These are phyloP conservation scores for Pelargonium citronellum DNA, from an alignment of 441 rosid species.

Conservation along the genomic window DNA sequence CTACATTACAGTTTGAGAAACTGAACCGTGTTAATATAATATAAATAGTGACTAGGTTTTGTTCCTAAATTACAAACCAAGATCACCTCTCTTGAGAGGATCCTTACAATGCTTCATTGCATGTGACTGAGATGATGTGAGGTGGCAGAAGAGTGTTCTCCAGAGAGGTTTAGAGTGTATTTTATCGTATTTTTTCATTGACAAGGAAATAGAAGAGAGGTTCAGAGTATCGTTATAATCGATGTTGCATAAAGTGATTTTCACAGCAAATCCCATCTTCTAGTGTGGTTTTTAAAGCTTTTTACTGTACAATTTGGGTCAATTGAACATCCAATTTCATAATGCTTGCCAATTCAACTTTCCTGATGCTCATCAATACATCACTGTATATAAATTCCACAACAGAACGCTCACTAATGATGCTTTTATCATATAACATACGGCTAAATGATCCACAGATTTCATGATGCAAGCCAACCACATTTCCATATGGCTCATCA, in stretches of 20 bases:
- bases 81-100: not conserved
- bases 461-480: no score
- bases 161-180: not conserved
- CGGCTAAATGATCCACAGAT: no score
- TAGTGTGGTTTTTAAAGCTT: not conserved
- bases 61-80: no score
- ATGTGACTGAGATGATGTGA: not conserved
- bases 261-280: not conserved
- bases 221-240: not conserved
- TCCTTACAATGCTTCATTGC: not conserved
- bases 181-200: no score
- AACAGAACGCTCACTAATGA: not conserved
- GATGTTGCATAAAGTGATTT: not conserved
- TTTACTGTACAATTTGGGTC: not conserved
- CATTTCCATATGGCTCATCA: no score
- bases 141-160: not conserved
- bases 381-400: not conserved
- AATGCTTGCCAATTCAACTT: not conserved
- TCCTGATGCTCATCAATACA: not conserved
- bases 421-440: no score
- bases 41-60: not conserved
- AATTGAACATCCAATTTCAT: no score
- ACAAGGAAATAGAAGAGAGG: not conserved
- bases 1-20: not conserved
- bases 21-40: not conserved